A percentile compares a stretch with the other conserved stretches of the same genome.
These are phyloP conservation scores for Saturnispora silvae DNA, from an alignment of 805 yeast genomes.

Conservation along the genomic window DNA sequence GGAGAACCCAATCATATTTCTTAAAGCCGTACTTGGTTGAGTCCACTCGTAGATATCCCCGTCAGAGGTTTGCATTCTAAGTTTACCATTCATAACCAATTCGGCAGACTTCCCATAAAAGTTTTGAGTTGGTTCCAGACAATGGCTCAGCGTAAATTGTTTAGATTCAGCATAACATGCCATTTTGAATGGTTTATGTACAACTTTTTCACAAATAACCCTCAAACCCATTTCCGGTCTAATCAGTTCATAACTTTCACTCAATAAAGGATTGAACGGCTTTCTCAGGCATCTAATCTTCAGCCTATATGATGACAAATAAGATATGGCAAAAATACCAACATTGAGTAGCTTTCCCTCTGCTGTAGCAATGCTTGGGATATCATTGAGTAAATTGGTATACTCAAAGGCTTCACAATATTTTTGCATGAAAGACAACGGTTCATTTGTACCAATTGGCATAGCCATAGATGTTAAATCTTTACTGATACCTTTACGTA, in stretches of 20 bases:
- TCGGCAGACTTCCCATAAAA: slow-evolving; percentile 95
- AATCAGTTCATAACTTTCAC: slow-evolving; percentile 87
- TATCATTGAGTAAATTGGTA: slow-evolving; percentile 51
- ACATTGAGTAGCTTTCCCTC: slow-evolving; percentile 55
- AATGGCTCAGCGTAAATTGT: slow-evolving; percentile 55
- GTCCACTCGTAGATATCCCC: slow-evolving; percentile 64
- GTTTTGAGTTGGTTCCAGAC: slow-evolving; percentile 71
- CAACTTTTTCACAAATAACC: slow-evolving; percentile 72
- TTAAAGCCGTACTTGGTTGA: slow-evolving; percentile 72
- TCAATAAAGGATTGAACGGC: slow-evolving; percentile 90
- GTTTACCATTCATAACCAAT: slow-evolving; percentile 61
- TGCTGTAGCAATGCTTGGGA: slow-evolving; percentile 30
- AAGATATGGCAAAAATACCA: slow-evolving; percentile 76
- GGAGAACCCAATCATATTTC: slow-evolving; percentile 64
- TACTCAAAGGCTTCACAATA: slow-evolving; percentile 77
- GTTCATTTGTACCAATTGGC: slow-evolving; percentile 94
- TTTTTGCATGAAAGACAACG: slow-evolving; percentile 70
- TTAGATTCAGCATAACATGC: slow-evolving; percentile 68
- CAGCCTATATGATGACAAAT: slow-evolving; percentile 57
- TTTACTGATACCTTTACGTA: slow-evolving; percentile 87
- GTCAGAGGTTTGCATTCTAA: slow-evolving; percentile 38
- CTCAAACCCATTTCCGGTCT: slow-evolving; percentile 75
- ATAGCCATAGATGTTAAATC: slow-evolving; percentile 77
- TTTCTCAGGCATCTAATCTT: slow-evolving; percentile 73
- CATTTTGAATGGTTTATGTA: slow-evolving; percentile 70